phyloP scores from a whole-genome alignment of 2,329 filamentous ascomycete genomes.

The Talaromyces piceae region DNA sequence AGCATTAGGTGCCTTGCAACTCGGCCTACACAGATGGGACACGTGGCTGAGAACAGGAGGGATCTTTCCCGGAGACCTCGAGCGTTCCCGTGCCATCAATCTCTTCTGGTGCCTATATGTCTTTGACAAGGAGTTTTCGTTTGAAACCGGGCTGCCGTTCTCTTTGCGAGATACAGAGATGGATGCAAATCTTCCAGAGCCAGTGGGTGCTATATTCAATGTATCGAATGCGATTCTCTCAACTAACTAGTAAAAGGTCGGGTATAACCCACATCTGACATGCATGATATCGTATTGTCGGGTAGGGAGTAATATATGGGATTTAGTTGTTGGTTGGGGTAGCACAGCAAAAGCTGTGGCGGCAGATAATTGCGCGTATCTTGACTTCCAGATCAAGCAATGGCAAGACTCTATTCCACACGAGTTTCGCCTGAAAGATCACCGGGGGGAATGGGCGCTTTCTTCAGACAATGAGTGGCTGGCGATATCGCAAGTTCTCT shows the following conservation, averaged over 20 bases:
- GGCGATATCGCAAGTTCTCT: conserved; percentile 69
- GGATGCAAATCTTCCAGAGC: conserved; percentile 68
- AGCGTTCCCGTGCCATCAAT: conserved; percentile 47
- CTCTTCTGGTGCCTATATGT: conserved; percentile 85
- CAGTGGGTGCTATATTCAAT: conserved; percentile 44
- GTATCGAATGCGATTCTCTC: background rate
- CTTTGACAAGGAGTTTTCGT: conserved; percentile 78
- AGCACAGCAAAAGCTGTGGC: conserved; percentile 57
- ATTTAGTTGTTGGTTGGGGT: conserved; percentile 65
- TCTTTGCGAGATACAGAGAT: conserved; percentile 77
- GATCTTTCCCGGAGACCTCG: conserved; percentile 30
- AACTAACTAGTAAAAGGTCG: background rate
- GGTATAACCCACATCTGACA: conserved; percentile 57
- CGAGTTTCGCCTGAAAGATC: conserved; percentile 51
- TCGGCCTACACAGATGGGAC: conserved; percentile 62
- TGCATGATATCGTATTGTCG: conserved; percentile 80
- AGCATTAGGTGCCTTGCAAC: conserved; percentile 29
- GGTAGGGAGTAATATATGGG: conserved; percentile 79
- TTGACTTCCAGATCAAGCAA: conserved; percentile 74
- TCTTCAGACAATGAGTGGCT: conserved; percentile 51
- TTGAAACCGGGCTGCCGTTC: conserved; percentile 68
- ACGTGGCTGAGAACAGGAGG: conserved; percentile 53
- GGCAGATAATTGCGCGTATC: conserved; percentile 62
- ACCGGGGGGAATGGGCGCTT: conserved; percentile 34
- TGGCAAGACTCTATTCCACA: conserved; percentile 70